phyloP scores from a whole-genome alignment of 176 grass and related monocot species.

The Leersia perrieri region DNA sequence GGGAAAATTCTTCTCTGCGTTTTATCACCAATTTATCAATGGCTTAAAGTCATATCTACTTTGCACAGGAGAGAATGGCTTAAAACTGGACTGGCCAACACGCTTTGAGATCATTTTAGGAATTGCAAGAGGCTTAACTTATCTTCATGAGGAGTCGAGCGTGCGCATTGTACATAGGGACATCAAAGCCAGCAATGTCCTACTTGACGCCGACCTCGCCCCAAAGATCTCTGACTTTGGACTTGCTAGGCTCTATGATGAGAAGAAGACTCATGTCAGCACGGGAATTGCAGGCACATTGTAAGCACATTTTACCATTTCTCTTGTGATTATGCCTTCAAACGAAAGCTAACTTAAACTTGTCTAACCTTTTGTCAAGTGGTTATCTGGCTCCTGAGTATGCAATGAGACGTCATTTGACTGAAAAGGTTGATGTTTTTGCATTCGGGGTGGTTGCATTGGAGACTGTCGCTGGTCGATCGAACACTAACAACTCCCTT shows the following conservation, averaged over 20 bases:
- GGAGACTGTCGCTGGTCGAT: slow-evolving; percentile 48
- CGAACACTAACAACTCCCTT: slow-evolving; percentile 33
- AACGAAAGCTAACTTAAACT: neutral
- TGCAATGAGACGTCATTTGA: slow-evolving; percentile 66
- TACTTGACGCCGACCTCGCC: slow-evolving; percentile 48
- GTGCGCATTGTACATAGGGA: slow-evolving; percentile 71
- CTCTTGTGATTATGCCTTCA: neutral
- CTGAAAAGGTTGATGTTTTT: slow-evolving; percentile 66
- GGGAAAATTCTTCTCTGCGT: neutral
- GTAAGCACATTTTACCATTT: slow-evolving; percentile 38
- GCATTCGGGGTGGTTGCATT: slow-evolving; percentile 54
- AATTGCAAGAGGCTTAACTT: slow-evolving; percentile 52
- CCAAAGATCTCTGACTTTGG: slow-evolving; percentile 79
- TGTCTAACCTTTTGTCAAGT: slow-evolving; percentile 18
- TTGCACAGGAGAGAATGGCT: slow-evolving; percentile 19
- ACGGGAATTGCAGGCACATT: slow-evolving; percentile 58
- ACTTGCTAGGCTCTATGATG: slow-evolving; percentile 60
- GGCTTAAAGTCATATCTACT: neutral
- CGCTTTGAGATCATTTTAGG: slow-evolving; percentile 61
- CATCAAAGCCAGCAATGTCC: slow-evolving; percentile 66
- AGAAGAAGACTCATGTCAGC: slow-evolving; percentile 54
- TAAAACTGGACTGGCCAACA: slow-evolving; percentile 52
- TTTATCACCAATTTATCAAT: neutral
- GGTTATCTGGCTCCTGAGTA: slow-evolving; percentile 74
- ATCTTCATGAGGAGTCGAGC: slow-evolving; percentile 68